These are phyloP conservation scores for Boletus reticuloceps DNA, from an alignment of 768 basidiomycete species.

Conservation along the genomic window DNA sequence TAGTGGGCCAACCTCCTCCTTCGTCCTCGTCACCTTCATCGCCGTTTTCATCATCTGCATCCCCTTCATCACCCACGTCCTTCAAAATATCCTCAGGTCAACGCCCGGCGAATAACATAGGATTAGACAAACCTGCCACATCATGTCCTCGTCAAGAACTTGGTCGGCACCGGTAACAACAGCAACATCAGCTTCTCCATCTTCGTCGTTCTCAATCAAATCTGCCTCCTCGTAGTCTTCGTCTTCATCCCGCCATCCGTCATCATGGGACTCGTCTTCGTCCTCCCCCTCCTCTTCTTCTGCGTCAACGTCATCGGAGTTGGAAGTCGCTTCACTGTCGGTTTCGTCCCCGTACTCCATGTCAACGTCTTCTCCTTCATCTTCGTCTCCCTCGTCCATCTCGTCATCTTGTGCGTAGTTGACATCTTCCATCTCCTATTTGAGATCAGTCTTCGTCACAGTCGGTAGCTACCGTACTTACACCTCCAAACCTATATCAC, in stretches of 20 bases:
- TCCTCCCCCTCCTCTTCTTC: constrained; percentile 64
- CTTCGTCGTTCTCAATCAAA: constrained; percentile 59
- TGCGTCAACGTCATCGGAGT: constrained; percentile 66
- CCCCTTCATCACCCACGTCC: constrained; percentile 57
- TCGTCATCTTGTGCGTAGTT: constrained; percentile 67
- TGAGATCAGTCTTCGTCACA: constrained; percentile 16
- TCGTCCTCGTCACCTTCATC: constrained; percentile 47
- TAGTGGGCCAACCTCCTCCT: constrained; percentile 16
- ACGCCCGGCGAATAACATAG: neutral
- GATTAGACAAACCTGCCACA: constrained; percentile 50
- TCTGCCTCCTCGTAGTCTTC: constrained; percentile 64
- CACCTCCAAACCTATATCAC: constrained; percentile 63
- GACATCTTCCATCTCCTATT: constrained; percentile 82
- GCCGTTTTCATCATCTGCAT: constrained; percentile 59
- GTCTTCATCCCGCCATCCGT: constrained; percentile 57
- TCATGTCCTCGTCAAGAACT: constrained; percentile 49
- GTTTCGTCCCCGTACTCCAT: constrained; percentile 86
- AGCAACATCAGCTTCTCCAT: constrained; percentile 43
- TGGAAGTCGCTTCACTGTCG: constrained; percentile 78
- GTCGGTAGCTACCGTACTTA: constrained; percentile 40
- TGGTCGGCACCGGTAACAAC: constrained; percentile 50
- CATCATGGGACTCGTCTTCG: constrained; percentile 43
- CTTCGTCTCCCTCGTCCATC: constrained; percentile 81
- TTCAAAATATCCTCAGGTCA: constrained; percentile 22
- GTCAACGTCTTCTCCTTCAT: constrained; percentile 79